Evolutionary conservation across 1,139 yeast species (phyloP).

Genomic region (Geotrichum aggregatum): DNA sequence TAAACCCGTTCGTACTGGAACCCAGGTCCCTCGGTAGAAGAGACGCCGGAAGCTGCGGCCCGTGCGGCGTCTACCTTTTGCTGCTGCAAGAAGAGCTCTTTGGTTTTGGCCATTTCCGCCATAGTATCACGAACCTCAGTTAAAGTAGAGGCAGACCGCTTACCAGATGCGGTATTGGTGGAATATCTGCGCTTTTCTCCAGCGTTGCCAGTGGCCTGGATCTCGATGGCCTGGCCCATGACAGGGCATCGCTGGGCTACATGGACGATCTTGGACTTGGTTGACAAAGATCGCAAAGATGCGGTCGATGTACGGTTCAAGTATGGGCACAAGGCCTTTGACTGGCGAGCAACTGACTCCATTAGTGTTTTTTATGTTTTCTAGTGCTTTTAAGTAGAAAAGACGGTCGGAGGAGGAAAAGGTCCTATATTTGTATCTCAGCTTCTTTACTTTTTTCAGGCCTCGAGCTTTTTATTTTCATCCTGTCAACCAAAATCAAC

Average conservation of each 20-base stretch:
- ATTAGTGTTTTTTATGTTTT: constrained; percentile 45
- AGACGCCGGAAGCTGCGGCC: constrained; percentile 28
- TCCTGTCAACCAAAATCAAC: not conserved
- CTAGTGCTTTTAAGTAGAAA: not conserved
- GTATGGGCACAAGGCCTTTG: constrained; percentile 81
- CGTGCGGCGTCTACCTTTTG: constrained; percentile 19
- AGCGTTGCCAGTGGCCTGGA: constrained; percentile 37
- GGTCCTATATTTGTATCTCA: not conserved
- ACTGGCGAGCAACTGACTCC: constrained; percentile 78
- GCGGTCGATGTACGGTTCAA: constrained; percentile 61
- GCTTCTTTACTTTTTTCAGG: not conserved
- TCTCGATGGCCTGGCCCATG: constrained; percentile 70
- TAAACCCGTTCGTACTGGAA: constrained; percentile 68
- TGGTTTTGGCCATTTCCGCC: constrained; percentile 14
- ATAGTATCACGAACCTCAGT: constrained; percentile 18
- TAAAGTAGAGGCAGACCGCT: constrained; percentile 24
- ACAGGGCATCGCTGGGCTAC: constrained; percentile 82
- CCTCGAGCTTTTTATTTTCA: not conserved
- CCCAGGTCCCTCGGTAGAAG: constrained; percentile 43
- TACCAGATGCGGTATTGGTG: constrained; percentile 17
- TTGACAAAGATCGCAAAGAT: constrained; percentile 43
- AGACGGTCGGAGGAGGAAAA: not conserved
- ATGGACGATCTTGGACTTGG: constrained; percentile 42
- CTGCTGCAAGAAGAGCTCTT: constrained; percentile 24
- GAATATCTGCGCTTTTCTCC: constrained; percentile 34